phyloP scores from a whole-genome alignment of 2,329 filamentous ascomycete species.

The Fusarium sp. region DNA sequence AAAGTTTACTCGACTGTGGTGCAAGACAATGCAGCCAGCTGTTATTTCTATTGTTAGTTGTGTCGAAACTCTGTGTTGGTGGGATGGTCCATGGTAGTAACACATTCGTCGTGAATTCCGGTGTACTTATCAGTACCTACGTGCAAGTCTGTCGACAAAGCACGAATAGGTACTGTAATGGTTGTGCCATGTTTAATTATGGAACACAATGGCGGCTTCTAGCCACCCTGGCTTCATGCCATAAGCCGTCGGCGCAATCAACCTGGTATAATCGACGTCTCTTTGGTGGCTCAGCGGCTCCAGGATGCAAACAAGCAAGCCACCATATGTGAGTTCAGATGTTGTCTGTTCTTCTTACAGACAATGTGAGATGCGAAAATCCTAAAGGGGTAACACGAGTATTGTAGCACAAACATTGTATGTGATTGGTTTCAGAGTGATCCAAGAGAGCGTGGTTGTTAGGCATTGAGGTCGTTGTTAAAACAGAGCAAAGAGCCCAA shows the following conservation, averaged over 20 bases:
- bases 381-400: not conserved
- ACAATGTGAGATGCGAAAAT: constrained; percentile 1
- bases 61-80: not conserved
- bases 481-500: constrained; percentile 3
- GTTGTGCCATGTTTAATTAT: not conserved
- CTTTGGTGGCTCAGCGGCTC: constrained; percentile 40
- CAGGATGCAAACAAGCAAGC: constrained; percentile 16
- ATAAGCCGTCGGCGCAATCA: constrained; percentile 27
- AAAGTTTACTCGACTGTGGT: not conserved
- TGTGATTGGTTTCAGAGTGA: constrained; percentile 25
- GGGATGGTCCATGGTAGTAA: not conserved
- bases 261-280: constrained; percentile 37
- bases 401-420: constrained; percentile 7
- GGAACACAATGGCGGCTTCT: not conserved
- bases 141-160: not conserved
- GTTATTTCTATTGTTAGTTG: not conserved
- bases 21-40: not conserved
- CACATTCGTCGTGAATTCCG: not conserved
- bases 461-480: not conserved
- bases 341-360: not conserved
- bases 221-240: not conserved
- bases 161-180: not conserved
- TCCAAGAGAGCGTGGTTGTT: not conserved
- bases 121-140: not conserved
- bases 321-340: not conserved